phyloP scores from a whole-genome alignment of 495 filamentous ascomycete genomes.

The Neurospora sp. region DNA sequence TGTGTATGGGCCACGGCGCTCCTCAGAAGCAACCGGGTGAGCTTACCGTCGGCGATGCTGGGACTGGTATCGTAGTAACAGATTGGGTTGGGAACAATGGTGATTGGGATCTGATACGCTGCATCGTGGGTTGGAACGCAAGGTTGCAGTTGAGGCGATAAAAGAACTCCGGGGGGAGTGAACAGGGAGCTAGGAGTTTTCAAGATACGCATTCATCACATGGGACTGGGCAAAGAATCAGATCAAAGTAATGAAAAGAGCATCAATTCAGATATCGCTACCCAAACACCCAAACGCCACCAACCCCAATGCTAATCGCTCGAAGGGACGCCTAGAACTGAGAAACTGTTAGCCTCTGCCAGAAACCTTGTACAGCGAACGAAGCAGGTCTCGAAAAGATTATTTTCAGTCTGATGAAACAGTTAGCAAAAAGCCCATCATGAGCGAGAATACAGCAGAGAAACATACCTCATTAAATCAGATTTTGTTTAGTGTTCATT shows the following conservation, averaged over 20 bases:
- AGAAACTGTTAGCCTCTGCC: background rate
- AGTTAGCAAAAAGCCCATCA: slow-evolving; percentile 31
- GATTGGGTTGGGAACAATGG: slow-evolving; percentile 87
- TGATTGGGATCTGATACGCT: slow-evolving; percentile 88
- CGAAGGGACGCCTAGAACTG: slow-evolving; percentile 1
- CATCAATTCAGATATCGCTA: background rate
- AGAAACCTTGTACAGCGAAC: slow-evolving; percentile 16
- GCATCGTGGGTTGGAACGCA: slow-evolving; percentile 86
- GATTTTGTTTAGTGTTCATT: slow-evolving; percentile 85
- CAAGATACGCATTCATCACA: background rate
- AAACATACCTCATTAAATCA: slow-evolving; percentile 95
- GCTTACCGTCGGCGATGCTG: slow-evolving; percentile 54
- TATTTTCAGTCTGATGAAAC: slow-evolving; percentile 25
- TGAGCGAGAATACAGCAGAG: background rate
- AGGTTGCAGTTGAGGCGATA: slow-evolving; percentile 46
- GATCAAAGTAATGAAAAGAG: background rate
- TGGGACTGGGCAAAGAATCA: background rate
- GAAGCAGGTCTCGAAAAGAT: slow-evolving; percentile 8
- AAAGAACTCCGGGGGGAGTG: background rate
- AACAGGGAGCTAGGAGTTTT: background rate
- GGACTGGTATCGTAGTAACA: slow-evolving; percentile 84
- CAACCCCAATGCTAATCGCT: background rate
- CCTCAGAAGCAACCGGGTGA: slow-evolving; percentile 32
- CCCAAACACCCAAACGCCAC: background rate
- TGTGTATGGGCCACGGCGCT: slow-evolving; percentile 58